Evolutionary conservation across 495 filamentous ascomycete genomes (phyloP), one percentile per base, ranked within the genome.

Genomic region (Xylaria palmicola): DNA sequence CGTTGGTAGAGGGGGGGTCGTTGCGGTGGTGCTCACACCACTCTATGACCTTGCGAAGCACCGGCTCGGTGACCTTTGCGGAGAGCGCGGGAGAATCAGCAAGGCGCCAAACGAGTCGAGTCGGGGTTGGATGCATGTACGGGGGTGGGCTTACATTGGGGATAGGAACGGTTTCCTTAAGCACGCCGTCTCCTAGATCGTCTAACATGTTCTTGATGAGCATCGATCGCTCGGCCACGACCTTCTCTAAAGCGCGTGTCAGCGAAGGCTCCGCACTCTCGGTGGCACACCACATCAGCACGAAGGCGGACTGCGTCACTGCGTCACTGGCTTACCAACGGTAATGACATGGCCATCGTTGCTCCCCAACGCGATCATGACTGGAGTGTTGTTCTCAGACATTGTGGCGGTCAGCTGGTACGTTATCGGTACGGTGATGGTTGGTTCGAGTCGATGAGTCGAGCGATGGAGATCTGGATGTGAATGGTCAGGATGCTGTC

Each of bases 131-230:
- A 37, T 49, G 15, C n/a, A 15, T 53, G 41, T 29, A n/a, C n/a
- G n/a, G 40, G 41, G 27, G 36, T 32, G 27, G 15, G 77, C 89
- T 74, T 77, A 91, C 94, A 67, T 98, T 98, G 29, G 91, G 90
- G 59, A 98, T 92, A 7, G 94, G 90, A 37, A 93, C 88, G 12
- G 81, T 78, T 64, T 90, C 84, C 8, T 74, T 79, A 47, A 87
- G 75, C n/a, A 82, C 81, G 9, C 79, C 79, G 19, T 85, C 86
- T 59, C 90, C 92, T 32, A 97, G 78, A 75, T 98, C 94, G 68
- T 97, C 94, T 41, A 98, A 83, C 87, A 98, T 86, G 81, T 97
- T 94, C 84, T 97, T 97, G 83, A 98, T 93, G 20, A 98, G 83
- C 56, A 97, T 83, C 6, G 92, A 96, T 49, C 93, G 90, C 79